Percentiles rank a stretch among this genome's conserved stretches.
phyloP scores from a whole-genome alignment of 1,139 yeast genomes.

The Hansenula lynferdii region DNA sequence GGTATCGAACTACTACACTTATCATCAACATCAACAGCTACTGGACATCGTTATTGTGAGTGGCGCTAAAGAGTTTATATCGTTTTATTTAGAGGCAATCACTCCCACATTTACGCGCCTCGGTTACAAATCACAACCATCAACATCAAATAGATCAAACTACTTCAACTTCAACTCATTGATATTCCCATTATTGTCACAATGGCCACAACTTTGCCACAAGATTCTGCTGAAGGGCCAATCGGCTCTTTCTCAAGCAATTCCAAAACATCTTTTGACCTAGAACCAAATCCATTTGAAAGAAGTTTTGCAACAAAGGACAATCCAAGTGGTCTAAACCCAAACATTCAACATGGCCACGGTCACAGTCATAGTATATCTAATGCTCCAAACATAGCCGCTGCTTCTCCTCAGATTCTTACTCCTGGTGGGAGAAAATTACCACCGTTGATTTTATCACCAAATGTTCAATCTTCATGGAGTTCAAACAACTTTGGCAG shows the following conservation, averaged over 20 bases:
- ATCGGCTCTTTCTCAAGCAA: not conserved
- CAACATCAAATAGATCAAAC: too few species aligned
- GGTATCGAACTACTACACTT: too few species aligned
- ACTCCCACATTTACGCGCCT: too few species aligned
- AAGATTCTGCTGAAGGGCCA: not conserved
- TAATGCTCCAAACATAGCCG: constrained; percentile 16
- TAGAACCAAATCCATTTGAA: constrained; percentile 96
- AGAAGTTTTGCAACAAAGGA: constrained; percentile 67
- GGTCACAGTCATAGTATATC: too few species aligned
- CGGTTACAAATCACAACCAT: too few species aligned
- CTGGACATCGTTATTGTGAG: too few species aligned
- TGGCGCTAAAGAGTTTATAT: too few species aligned
- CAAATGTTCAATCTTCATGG: constrained; percentile 24
- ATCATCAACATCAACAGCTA: too few species aligned
- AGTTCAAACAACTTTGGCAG: constrained; percentile 28
- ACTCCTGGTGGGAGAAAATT: constrained; percentile 57
- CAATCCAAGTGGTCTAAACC: not conserved
- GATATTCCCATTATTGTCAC: too few species aligned
- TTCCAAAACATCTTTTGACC: constrained; percentile 42
- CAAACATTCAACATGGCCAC: not conserved
- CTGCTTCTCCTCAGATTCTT: constrained; percentile 45
- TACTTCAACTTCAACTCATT: too few species aligned
- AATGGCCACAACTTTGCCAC: constrained; percentile 6
- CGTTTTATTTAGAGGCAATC: too few species aligned
- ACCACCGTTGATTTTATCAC: constrained; percentile 44